These are phyloP conservation scores for Pythium brachiatum DNA, from an alignment of 352 stramenopile genomes.

Conservation along the genomic window DNA sequence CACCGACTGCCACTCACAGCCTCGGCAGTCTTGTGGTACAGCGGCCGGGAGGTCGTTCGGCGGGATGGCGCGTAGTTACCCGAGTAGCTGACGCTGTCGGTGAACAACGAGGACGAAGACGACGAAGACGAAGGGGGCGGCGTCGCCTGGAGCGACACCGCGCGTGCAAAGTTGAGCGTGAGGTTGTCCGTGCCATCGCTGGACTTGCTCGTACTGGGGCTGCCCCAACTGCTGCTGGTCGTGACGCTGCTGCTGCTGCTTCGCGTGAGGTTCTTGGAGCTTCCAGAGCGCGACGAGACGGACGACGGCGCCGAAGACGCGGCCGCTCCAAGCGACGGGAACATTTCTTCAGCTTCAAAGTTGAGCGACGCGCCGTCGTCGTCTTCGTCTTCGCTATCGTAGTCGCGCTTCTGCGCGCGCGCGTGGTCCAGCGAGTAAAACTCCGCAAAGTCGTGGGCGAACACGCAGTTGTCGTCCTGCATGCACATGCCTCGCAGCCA, in stretches of 20 bases:
- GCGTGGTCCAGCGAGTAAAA: constrained; percentile 61
- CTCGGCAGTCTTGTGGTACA: constrained; percentile 63
- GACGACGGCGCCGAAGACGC: neutral
- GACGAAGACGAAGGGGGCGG: constrained; percentile 1
- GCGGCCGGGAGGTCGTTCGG: constrained; percentile 29
- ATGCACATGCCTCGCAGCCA: constrained; percentile 80
- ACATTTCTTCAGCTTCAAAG: constrained; percentile 75
- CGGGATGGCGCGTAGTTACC: neutral
- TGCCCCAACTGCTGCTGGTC: constrained; percentile 14
- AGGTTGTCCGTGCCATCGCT: constrained; percentile 32
- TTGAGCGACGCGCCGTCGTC: constrained; percentile 39
- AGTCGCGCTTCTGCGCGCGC: constrained; percentile 41
- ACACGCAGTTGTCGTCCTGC: constrained; percentile 76
- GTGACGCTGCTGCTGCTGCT: constrained; percentile 8
- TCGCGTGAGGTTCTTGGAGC: neutral
- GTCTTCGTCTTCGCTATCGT: constrained; percentile 79
- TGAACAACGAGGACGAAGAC: constrained; percentile 13
- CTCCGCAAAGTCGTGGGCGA: constrained; percentile 79
- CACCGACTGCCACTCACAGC: constrained; percentile 41
- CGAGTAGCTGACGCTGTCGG: constrained; percentile 1
- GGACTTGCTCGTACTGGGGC: constrained; percentile 13
- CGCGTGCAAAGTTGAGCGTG: constrained; percentile 78
- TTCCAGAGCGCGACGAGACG: neutral
- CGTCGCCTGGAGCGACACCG: constrained; percentile 56
- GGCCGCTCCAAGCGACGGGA: constrained; percentile 48